Conservation (phyloP, 108 stramenopile species). For the Pelagomonas calceolata region DNA sequence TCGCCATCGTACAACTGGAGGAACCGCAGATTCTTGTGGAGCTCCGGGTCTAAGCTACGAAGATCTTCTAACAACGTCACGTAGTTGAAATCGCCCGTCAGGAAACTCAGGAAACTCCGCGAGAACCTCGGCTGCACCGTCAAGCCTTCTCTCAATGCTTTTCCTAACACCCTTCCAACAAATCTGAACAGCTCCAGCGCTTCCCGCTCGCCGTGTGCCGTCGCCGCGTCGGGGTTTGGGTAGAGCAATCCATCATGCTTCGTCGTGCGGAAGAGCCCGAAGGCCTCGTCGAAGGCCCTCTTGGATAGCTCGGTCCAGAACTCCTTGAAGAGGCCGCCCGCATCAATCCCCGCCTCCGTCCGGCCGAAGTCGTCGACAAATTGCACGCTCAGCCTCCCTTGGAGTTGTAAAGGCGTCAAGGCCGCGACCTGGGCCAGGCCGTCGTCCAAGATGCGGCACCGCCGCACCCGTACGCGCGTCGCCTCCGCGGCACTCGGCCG, state of each 20-base stretch:
- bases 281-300: conserved; percentile 76
- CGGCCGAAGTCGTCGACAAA: conserved; percentile 26
- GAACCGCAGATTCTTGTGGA: conserved; percentile 88
- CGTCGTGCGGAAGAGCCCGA: conserved; percentile 77
- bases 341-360: conserved; percentile 74
- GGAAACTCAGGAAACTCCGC: conserved; percentile 83
- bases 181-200: conserved; percentile 74
- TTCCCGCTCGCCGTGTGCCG: conserved; percentile 52
- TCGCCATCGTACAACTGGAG: conserved; percentile 86
- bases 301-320: conserved; percentile 72
- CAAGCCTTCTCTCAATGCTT: conserved; percentile 86
- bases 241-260: conserved; percentile 65
- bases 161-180: conserved; percentile 80
- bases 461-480: conserved; percentile 41
- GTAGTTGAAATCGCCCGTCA: conserved; percentile 80
- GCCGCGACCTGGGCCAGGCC: conserved; percentile 61
- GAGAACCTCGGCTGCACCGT: conserved; percentile 93
- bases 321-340: conserved; percentile 96
- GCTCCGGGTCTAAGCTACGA: conserved; percentile 70
- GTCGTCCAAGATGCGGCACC: conserved; percentile 62
- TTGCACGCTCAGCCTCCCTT: conserved; percentile 1
- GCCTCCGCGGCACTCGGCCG: conserved; percentile 36
- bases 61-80: conserved; percentile 76
- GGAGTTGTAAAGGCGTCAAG: conserved; percentile 20
- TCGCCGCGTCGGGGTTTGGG: conserved; percentile 71